Evolutionary conservation across 306 rosid species (phyloP).

Genomic region (Cucumis hystrix): DNA sequence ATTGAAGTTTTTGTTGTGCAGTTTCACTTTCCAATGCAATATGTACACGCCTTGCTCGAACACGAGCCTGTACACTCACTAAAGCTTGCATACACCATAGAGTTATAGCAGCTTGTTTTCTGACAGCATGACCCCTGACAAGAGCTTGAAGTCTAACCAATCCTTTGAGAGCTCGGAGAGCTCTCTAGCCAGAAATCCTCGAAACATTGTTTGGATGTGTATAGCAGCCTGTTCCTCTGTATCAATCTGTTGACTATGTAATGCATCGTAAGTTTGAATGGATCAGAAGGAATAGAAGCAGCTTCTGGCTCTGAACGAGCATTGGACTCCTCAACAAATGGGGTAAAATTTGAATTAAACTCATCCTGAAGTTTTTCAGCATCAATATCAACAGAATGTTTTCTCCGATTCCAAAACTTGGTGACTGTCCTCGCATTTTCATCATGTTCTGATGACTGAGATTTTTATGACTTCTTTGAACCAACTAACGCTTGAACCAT

Average conservation of each 20-base stretch:
- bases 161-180: conserved; percentile 90
- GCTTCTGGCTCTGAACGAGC: conserved; percentile 20
- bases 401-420: conserved; percentile 43
- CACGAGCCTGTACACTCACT: conserved; percentile 99
- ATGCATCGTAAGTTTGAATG: conserved; percentile 32
- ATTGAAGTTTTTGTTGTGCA: conserved; percentile 53
- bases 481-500: conserved; percentile 89
- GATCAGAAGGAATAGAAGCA: conserved; percentile 38
- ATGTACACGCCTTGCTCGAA: conserved; percentile 95
- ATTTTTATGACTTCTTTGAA: conserved; percentile 65
- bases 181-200: conserved; percentile 97
- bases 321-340: conserved; percentile 32
- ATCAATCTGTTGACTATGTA: conserved; percentile 25
- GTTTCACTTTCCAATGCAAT: conserved; percentile 72
- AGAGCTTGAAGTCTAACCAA: conserved; percentile 97
- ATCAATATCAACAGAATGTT: conserved; percentile 38
- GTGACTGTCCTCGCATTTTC: conserved; percentile 39
- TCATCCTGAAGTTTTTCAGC: conserved; percentile 35
- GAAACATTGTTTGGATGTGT: conserved; percentile 67
- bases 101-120: conserved; percentile 99
- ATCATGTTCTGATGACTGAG: conserved; percentile 46
- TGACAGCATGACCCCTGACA: conserved; percentile 97
- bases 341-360: conserved; percentile 19
- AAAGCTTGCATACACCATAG: conserved; percentile 99
- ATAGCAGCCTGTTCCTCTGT: conserved; percentile 65